Conservation (phyloP, 495 filamentous ascomycete species). For the Baudoinia panamericana region DNA sequence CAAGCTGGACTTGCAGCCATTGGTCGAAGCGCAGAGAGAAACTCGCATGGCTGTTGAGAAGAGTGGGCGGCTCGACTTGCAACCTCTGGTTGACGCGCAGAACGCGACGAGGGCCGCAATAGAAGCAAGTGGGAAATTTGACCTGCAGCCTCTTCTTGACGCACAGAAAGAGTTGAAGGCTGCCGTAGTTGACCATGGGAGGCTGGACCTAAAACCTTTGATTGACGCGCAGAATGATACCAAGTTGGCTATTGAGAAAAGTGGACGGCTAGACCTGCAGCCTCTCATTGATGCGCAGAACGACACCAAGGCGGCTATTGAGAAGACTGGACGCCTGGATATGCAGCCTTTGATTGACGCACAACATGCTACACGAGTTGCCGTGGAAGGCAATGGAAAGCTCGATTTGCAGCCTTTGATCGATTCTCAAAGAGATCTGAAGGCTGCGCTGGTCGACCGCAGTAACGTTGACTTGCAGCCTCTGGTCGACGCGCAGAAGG, state of each 20-base stretch:
- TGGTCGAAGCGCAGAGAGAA: background rate
- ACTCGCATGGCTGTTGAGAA: background rate
- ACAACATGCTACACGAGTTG: background rate
- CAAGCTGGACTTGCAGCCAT: conserved; percentile 4
- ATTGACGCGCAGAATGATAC: background rate
- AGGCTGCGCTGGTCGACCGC: no score
- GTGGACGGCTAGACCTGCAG: background rate
- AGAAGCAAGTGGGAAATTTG: background rate
- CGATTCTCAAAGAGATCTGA: no score
- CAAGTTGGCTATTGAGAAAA: no score
- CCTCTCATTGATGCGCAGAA: background rate
- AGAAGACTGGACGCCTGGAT: conserved; percentile 4
- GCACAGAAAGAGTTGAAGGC: no score
- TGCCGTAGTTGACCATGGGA: background rate
- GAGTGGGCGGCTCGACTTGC: conserved; percentile 2
- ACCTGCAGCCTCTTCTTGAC: background rate
- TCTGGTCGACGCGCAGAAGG: no score
- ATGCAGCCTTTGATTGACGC: conserved; percentile 3
- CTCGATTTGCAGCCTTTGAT: no score
- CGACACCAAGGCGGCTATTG: background rate
- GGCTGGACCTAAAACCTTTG: background rate
- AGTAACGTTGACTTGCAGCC: no score
- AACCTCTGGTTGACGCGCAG: background rate
- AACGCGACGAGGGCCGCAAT: background rate
- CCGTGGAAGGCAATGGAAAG: background rate